Evolutionary conservation across 2,329 filamentous ascomycete genomes (phyloP).

Genomic region (Huntiella omanensis): DNA sequence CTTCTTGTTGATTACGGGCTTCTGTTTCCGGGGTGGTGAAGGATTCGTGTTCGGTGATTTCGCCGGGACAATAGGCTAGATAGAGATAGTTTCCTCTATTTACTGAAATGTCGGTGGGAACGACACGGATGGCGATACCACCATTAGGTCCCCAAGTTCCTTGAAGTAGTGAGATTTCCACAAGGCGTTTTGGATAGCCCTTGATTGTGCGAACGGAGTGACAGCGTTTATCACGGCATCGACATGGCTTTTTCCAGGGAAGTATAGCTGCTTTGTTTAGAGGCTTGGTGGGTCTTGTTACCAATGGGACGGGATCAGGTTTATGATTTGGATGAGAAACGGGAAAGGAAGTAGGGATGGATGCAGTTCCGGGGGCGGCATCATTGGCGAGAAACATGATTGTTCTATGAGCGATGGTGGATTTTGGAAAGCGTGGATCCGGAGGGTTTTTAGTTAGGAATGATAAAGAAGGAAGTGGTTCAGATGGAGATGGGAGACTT

Average conservation of each 20-base stretch:
- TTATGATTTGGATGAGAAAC: neutral
- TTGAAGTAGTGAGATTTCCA: slow-evolving; percentile 5
- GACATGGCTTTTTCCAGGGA: neutral
- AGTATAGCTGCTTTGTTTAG: neutral
- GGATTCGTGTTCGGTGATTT: neutral
- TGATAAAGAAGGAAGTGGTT: neutral
- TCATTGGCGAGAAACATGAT: neutral
- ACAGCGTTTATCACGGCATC: neutral
- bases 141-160: slow-evolving; percentile 3
- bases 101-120: neutral
- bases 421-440: neutral
- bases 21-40: neutral
- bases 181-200: slow-evolving; percentile 1
- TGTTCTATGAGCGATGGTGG: neutral
- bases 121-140: slow-evolving; percentile 3
- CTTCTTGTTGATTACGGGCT: slow-evolving; percentile 4
- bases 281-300: neutral
- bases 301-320: neutral
- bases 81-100: slow-evolving; percentile 6
- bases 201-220: neutral
- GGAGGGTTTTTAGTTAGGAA: neutral
- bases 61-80: slow-evolving; percentile 3
- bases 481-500: neutral
- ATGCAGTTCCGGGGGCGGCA: neutral
- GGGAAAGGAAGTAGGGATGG: neutral